Conservation (phyloP, 805 yeast genomes). For the Zygotorulaspora chibaensis region DNA sequence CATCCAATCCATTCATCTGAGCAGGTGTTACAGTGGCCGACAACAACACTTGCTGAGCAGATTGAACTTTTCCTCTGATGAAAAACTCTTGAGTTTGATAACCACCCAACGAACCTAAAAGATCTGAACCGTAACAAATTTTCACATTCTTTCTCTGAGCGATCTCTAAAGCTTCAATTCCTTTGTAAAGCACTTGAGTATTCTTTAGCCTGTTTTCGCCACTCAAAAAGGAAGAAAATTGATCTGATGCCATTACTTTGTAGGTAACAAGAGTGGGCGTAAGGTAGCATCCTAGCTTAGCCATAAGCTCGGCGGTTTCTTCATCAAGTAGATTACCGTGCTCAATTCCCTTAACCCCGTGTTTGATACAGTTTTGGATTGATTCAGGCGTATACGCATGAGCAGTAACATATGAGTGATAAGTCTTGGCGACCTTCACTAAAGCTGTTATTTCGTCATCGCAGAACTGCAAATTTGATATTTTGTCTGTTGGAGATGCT, state of each 20-base stretch:
- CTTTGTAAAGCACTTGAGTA: constrained; percentile 8
- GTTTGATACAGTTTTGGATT: constrained; percentile 9
- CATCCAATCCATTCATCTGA: constrained; percentile 11
- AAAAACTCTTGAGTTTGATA: constrained; percentile 16
- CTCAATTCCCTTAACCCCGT: constrained; percentile 14
- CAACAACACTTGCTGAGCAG: constrained; percentile 10
- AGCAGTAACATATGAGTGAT: constrained; percentile 15
- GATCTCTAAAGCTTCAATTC: constrained; percentile 10
- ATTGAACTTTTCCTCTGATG: constrained; percentile 11
- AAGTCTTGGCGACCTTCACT: constrained; percentile 10
- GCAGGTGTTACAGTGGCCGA: constrained; percentile 16
- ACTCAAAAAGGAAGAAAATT: constrained; percentile 9
- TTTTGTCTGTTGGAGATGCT: constrained; percentile 16
- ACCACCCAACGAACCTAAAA: constrained; percentile 11
- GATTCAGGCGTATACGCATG: constrained; percentile 16
- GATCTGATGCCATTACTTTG: constrained; percentile 14
- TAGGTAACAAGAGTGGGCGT: constrained; percentile 15
- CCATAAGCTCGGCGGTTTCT: constrained; percentile 11
- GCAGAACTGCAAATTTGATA: constrained; percentile 12
- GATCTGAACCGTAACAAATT: constrained; percentile 14
- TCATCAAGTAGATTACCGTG: constrained; percentile 14
- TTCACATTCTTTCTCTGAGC: constrained; percentile 10
- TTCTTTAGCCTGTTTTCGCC: constrained; percentile 7
- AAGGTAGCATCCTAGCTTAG: constrained; percentile 10
- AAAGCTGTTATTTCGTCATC: constrained; percentile 14